Percentiles rank a stretch among this genome's conserved stretches.
Conservation (phyloP, 768 basidiomycete species). For the Cyclocybe aegerita region DNA sequence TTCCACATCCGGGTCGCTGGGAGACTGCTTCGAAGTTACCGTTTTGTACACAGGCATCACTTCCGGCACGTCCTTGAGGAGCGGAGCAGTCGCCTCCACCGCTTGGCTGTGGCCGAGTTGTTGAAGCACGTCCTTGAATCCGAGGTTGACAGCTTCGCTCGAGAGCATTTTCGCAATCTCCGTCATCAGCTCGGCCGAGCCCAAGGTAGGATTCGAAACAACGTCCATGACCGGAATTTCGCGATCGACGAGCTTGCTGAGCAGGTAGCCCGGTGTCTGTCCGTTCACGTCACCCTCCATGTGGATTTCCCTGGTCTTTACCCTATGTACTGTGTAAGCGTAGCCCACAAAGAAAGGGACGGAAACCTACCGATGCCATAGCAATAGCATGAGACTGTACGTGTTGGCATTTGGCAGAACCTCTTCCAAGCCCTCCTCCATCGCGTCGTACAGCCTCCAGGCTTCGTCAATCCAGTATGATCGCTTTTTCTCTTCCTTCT, state of each 20-base stretch:
- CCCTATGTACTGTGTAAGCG: slow-evolving; percentile 1
- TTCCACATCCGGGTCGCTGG: slow-evolving; percentile 21
- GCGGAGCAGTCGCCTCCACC: slow-evolving; percentile 29
- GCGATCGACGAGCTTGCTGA: slow-evolving; percentile 46
- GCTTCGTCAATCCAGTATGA: slow-evolving; percentile 62
- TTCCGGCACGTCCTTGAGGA: slow-evolving; percentile 55
- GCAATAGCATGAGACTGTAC: slow-evolving; percentile 68
- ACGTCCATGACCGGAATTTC: slow-evolving; percentile 50
- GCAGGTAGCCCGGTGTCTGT: slow-evolving; percentile 29
- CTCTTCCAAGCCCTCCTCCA: slow-evolving; percentile 50
- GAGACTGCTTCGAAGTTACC: background rate
- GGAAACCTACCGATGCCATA: slow-evolving; percentile 48
- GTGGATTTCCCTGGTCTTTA: slow-evolving; percentile 3
- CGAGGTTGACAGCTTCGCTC: slow-evolving; percentile 56
- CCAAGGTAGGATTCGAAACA: slow-evolving; percentile 56
- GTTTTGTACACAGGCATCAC: slow-evolving; percentile 50
- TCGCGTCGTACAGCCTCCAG: slow-evolving; percentile 55
- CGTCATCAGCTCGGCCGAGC: slow-evolving; percentile 53
- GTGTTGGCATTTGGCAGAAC: slow-evolving; percentile 54
- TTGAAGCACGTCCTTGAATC: slow-evolving; percentile 46
- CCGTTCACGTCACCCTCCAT: background rate
- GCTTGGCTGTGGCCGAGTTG: slow-evolving; percentile 58
- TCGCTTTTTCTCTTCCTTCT: slow-evolving; percentile 41
- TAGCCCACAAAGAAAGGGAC: background rate
- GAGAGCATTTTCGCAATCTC: slow-evolving; percentile 57